Evolutionary conservation across 2,329 filamentous ascomycete species (phyloP).

Genomic region (Leptographium lundbergii): DNA sequence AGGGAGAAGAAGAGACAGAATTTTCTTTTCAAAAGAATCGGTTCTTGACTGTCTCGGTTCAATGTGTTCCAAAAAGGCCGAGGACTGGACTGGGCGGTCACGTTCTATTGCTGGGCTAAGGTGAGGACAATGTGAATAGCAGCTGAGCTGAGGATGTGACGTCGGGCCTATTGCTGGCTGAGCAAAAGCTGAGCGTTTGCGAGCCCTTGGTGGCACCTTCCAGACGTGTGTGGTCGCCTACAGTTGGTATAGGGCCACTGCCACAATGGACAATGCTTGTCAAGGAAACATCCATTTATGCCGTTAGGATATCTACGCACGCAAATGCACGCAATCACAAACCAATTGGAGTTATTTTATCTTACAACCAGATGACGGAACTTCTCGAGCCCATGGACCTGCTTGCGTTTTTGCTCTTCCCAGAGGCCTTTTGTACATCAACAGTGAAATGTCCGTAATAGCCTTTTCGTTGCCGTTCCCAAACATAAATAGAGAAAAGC

Average conservation of each 20-base stretch:
- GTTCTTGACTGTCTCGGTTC: not conserved
- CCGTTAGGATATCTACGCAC: no score
- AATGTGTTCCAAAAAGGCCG: not conserved
- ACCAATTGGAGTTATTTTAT: no score
- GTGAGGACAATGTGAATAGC: not conserved
- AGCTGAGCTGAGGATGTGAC: not conserved
- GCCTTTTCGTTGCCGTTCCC: conserved; percentile 1
- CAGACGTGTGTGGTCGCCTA: not conserved
- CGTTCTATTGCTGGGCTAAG: not conserved
- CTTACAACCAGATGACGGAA: not conserved
- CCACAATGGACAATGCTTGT: not conserved
- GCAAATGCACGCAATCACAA: no score
- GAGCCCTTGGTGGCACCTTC: not conserved
- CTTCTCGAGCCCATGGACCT: not conserved
- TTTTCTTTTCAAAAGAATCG: no score
- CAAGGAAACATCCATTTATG: not conserved
- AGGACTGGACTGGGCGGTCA: not conserved
- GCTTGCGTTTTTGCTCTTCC: not conserved
- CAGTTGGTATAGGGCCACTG: not conserved
- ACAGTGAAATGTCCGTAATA: not conserved
- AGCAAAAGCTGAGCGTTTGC: no score
- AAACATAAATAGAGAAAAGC: not conserved
- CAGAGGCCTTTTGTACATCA: not conserved
- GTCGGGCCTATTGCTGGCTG: not conserved
- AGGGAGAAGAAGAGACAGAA: not conserved